Evolutionary conservation across 495 filamentous ascomycete species (phyloP).

Genomic region (Thermothielavioides terrestris): DNA sequence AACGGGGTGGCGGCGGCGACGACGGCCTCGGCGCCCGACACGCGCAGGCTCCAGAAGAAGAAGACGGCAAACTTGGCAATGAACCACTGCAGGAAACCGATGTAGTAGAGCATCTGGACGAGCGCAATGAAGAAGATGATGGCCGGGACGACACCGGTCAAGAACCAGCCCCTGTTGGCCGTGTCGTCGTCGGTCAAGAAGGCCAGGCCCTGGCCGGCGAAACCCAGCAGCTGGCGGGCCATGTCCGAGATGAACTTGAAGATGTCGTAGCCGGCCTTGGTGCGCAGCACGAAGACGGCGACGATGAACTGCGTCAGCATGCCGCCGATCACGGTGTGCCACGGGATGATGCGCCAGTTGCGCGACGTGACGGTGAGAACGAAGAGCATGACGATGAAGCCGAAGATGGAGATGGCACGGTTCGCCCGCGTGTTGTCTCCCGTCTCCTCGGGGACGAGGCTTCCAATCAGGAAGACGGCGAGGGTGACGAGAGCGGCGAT

Average conservation of each 20-base stretch:
- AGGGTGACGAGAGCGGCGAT: constrained; percentile 51
- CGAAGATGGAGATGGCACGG: constrained; percentile 73
- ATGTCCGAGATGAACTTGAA: constrained; percentile 75
- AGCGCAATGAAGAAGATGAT: constrained; percentile 91
- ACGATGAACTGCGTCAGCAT: constrained; percentile 84
- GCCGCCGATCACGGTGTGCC: constrained; percentile 79
- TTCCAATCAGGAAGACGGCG: constrained; percentile 63
- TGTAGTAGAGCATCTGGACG: constrained; percentile 73
- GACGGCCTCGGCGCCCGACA: constrained; percentile 90
- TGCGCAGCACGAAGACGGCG: constrained; percentile 77
- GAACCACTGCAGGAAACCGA: constrained; percentile 76
- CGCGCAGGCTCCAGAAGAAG: constrained; percentile 81
- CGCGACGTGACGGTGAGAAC: constrained; percentile 60
- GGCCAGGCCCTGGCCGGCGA: constrained; percentile 56
- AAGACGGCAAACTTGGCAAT: constrained; percentile 76
- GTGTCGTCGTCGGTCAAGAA: constrained; percentile 58
- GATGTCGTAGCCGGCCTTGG: constrained; percentile 69
- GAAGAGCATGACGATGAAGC: constrained; percentile 62
- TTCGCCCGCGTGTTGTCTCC: constrained; percentile 69
- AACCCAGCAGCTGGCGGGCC: constrained; percentile 61
- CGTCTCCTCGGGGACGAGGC: constrained; percentile 60
- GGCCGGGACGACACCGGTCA: constrained; percentile 63
- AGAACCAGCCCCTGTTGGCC: constrained; percentile 49
- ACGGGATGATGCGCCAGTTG: constrained; percentile 61
- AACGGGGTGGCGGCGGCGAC: constrained; percentile 92